phyloP scores from a whole-genome alignment of 169 alveolate genomes.

The Neospora caninum region DNA sequence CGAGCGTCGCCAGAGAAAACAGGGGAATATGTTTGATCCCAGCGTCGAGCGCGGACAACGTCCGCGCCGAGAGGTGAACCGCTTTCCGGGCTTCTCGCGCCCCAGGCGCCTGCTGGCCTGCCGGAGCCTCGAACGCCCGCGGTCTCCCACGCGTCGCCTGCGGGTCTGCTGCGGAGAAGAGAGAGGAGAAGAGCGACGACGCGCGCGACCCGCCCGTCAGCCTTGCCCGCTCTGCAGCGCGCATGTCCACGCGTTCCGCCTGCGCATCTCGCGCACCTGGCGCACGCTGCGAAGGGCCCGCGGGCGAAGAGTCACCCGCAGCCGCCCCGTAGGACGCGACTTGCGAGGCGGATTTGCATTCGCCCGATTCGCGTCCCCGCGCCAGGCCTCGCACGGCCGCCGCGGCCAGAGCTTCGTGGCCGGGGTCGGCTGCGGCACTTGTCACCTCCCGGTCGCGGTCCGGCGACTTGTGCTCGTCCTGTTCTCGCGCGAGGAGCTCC shows the following conservation, averaged over 20 bases:
- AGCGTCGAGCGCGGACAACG: neutral
- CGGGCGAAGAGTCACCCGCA: too few species aligned
- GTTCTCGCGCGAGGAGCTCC: neutral
- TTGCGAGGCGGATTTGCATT: too few species aligned
- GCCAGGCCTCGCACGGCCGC: neutral
- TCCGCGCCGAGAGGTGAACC: conserved; percentile 13
- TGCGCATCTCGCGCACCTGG: too few species aligned
- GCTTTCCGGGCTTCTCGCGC: neutral
- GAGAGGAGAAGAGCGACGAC: too few species aligned
- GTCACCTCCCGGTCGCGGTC: neutral
- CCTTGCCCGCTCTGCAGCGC: too few species aligned
- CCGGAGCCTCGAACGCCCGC: too few species aligned
- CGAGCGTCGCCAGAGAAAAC: neutral
- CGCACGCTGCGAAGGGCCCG: too few species aligned
- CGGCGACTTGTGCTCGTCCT: neutral
- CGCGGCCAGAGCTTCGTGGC: neutral
- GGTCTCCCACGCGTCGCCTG: too few species aligned
- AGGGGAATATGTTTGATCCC: neutral
- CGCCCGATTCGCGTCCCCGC: neutral
- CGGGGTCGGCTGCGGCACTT: neutral
- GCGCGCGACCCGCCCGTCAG: too few species aligned
- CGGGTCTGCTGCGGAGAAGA: too few species aligned
- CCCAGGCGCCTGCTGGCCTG: neutral
- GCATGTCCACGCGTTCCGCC: too few species aligned
- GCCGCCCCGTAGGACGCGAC: too few species aligned